These are phyloP conservation scores for Fusarium piperis DNA, from an alignment of 2,329 filamentous ascomycete species.

Conservation along the genomic window DNA sequence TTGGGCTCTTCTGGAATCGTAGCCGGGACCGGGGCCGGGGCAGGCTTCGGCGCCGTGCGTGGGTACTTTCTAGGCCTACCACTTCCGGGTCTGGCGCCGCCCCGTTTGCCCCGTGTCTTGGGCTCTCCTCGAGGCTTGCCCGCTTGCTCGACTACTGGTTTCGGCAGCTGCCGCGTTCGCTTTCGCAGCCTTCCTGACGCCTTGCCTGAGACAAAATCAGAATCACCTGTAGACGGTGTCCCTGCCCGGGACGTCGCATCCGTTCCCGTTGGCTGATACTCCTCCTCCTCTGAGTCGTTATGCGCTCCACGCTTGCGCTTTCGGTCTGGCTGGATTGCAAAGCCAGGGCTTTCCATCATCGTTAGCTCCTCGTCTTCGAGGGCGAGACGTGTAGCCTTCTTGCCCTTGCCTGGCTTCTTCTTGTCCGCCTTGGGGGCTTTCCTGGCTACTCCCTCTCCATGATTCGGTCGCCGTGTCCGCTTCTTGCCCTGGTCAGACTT, in stretches of 20 bases:
- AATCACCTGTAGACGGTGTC: conserved; percentile 36
- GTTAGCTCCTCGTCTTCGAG: conserved; percentile 29
- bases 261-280: conserved; percentile 41
- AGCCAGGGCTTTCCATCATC: conserved; percentile 19
- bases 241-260: conserved; percentile 35
- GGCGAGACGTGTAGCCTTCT: conserved; percentile 8
- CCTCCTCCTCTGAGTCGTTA: conserved; percentile 45
- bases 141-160: conserved; percentile 12
- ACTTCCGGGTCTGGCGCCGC: conserved; percentile 51
- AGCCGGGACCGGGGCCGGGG: not conserved
- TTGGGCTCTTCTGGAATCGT: conserved; percentile 1
- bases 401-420: conserved; percentile 35
- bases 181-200: conserved; percentile 41
- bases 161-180: conserved; percentile 31
- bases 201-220: conserved; percentile 34
- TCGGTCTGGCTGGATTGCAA: conserved; percentile 23
- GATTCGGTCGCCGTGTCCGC: conserved; percentile 33
- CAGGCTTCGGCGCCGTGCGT: conserved; percentile 36
- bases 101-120: conserved; percentile 50
- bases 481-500: conserved; percentile 44
- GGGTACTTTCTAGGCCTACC: conserved; percentile 53
- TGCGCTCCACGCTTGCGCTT: conserved; percentile 44
- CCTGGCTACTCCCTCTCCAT: conserved; percentile 32
- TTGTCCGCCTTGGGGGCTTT: conserved; percentile 42
- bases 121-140: conserved; percentile 34